Base-by-base conservation (phyloP, 169 alveolate genomes). In the Cryptosporidium ryanae region DNA sequence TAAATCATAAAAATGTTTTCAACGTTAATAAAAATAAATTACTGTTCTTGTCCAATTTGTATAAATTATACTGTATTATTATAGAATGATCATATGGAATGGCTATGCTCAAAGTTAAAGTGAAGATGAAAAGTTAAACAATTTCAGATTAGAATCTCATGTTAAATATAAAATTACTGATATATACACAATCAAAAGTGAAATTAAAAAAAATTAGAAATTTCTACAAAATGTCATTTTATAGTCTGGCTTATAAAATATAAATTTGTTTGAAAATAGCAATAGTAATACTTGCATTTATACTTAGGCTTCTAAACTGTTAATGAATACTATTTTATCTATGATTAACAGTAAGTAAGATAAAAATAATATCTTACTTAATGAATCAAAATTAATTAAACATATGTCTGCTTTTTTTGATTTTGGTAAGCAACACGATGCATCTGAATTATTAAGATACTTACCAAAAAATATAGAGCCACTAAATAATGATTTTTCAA, bases 381-480 rank as follows among this genome's bases (percentile, higher is more conserved):
- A 76, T 44, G 34, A 15, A 21, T 32, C 46, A 38, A 38, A 65
- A 38, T 34, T 76, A 10, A 44, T 76, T 54, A 27, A 29, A 38
- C 76, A 76, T 15, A 55, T 76, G 3, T 76, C 87, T 0, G 15
- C n/a, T 12, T 15, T 17, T n/a, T 76, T 76, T 31, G 57, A 25
- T 8, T 46, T 76, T 38, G 87, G 87, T 3, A 48, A 38, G 23
- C 65, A 76, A 43, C 87, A 76, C 43, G 87, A 76, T 76, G 71
- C 64, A 38, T 76, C 50, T n/a, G 87, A 76, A 34, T 61, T 76
- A 23, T 44, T 76, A 23, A 76, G 87, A 29, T 76, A 59, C 46
- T 21, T 76, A 76, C 63, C 59, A 48, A n/a, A 57, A 54, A 59
- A 76, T 21, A 57, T 76, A 46, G 64, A 34, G n/a, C 13, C 64